A percentile compares a stretch with the other conserved stretches of the same genome.
Conservation (phyloP, 495 filamentous ascomycete species). For the Antarctomyces pellizariae region DNA sequence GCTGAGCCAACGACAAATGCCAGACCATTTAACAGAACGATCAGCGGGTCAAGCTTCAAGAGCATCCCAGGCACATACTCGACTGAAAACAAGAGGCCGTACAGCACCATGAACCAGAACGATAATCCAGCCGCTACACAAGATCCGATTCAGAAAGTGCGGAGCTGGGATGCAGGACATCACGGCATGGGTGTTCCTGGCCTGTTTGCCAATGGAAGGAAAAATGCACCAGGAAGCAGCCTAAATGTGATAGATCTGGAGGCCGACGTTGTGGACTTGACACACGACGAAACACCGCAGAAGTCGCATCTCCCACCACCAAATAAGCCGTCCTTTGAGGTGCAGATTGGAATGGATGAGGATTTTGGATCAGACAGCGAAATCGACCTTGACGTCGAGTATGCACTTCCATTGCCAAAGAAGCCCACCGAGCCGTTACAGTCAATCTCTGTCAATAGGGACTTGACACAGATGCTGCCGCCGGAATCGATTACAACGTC, state of each 20-base stretch:
- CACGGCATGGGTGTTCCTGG: too few species aligned
- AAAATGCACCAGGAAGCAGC: slow-evolving; percentile 10
- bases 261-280: slow-evolving; percentile 9
- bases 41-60: too few species aligned
- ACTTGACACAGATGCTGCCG: slow-evolving; percentile 15
- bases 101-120: too few species aligned
- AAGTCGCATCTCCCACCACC: slow-evolving; percentile 1
- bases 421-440: slow-evolving; percentile 1
- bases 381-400: slow-evolving; percentile 34
- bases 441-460: slow-evolving; percentile 1
- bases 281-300: slow-evolving; percentile 1
- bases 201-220: slow-evolving; percentile 5
- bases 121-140: too few species aligned
- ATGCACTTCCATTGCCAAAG: slow-evolving; percentile 21
- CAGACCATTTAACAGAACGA: slow-evolving; percentile 5
- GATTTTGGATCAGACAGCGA: slow-evolving; percentile 50
- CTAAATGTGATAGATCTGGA: slow-evolving; percentile 21
- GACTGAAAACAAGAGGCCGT: too few species aligned
- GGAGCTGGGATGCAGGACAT: too few species aligned
- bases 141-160: too few species aligned
- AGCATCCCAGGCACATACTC: too few species aligned
- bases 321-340: slow-evolving; percentile 9
- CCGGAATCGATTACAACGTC: background rate
- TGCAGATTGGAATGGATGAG: slow-evolving; percentile 33
- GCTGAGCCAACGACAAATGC: slow-evolving; percentile 8